Percentiles rank a stretch among this genome's conserved stretches.
These are phyloP conservation scores for Triangularia setosa DNA, from an alignment of 2,329 filamentous ascomycete species.

Conservation along the genomic window DNA sequence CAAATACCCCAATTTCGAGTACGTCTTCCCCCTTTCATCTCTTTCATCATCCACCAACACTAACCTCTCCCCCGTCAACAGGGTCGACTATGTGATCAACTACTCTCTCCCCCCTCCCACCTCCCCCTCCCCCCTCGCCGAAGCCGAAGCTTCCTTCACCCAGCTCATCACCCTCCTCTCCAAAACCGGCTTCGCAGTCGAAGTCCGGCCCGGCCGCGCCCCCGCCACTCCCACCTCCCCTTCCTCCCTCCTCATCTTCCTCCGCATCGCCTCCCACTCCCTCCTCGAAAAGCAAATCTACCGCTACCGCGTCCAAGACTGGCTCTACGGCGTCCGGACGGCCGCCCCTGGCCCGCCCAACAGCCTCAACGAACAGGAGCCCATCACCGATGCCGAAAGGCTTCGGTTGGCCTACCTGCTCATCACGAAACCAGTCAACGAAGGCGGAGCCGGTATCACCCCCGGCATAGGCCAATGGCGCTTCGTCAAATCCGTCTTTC, in stretches of 20 bases:
- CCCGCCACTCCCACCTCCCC: conserved; percentile 57
- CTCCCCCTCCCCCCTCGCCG: conserved; percentile 38
- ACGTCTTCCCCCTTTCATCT: background rate
- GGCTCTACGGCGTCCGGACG: conserved; percentile 82
- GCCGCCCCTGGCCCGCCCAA: conserved; percentile 59
- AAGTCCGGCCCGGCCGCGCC: conserved; percentile 77
- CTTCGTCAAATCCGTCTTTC: conserved; percentile 69
- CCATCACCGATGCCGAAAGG: conserved; percentile 82
- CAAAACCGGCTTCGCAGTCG: conserved; percentile 75
- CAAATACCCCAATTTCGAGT: conserved; percentile 25
- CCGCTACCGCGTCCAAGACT: conserved; percentile 84
- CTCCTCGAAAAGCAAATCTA: conserved; percentile 79
- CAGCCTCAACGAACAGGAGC: conserved; percentile 61
- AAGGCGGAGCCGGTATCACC: conserved; percentile 76
- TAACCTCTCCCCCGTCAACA: conserved; percentile 2
- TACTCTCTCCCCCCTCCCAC: conserved; percentile 23
- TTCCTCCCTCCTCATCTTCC: conserved; percentile 76
- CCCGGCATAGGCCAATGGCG: conserved; percentile 67
- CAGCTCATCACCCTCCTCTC: conserved; percentile 73
- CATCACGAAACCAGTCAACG: conserved; percentile 66
- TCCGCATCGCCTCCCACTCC: conserved; percentile 71
- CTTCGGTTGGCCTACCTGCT: conserved; percentile 84
- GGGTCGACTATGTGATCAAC: conserved; percentile 30
- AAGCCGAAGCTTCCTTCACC: conserved; percentile 72
- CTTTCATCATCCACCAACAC: background rate